Conservation (phyloP, 2,329 filamentous ascomycete genomes). For the Alternaria metachromatica region DNA sequence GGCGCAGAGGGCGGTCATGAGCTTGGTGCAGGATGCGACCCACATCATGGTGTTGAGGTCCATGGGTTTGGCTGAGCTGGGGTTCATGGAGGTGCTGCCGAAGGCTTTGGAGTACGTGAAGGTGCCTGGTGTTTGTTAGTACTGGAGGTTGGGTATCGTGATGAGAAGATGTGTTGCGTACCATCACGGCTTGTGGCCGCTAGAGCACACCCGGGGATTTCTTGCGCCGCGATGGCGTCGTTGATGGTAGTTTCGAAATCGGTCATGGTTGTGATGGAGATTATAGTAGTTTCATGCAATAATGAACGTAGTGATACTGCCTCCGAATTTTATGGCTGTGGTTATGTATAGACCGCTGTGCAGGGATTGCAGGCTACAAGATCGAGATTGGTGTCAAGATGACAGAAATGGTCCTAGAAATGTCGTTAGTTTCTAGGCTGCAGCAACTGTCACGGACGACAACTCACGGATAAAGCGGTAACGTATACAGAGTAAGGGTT, state of each 20-base stretch:
- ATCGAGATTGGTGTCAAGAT: neutral
- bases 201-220: constrained; percentile 36
- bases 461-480: neutral
- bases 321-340: neutral
- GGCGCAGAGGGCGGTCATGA: constrained; percentile 43
- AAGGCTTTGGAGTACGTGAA: constrained; percentile 48
- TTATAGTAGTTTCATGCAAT: neutral
- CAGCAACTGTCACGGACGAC: neutral
- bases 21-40: constrained; percentile 50
- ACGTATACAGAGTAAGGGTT: neutral
- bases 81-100: constrained; percentile 36
- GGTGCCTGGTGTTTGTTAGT: constrained; percentile 30
- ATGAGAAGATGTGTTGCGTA: neutral
- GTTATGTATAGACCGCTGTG: neutral
- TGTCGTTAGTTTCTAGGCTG: neutral
- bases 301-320: too few relatives aligned
- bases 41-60: constrained; percentile 44
- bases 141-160: too few relatives aligned
- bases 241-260: constrained; percentile 35
- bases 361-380: neutral
- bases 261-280: constrained; percentile 14
- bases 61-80: constrained; percentile 26
- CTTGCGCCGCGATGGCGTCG: constrained; percentile 24
- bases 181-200: constrained; percentile 36
- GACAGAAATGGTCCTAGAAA: neutral